Evolutionary conservation across 371 early-diverging fungal species (phyloP).

Genomic region (Mortierella sp.): DNA sequence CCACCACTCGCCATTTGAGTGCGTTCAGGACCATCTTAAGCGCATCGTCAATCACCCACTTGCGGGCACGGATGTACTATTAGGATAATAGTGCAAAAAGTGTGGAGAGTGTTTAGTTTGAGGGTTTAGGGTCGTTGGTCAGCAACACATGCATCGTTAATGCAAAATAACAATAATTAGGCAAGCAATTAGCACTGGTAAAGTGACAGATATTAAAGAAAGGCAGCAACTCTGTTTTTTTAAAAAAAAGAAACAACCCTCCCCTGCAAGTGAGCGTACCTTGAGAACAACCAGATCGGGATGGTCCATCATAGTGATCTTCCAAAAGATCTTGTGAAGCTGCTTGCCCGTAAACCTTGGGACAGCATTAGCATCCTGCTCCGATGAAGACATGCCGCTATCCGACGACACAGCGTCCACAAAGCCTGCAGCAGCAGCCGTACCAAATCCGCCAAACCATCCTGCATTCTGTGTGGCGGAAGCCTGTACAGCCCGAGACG

Average conservation of each 20-base stretch:
- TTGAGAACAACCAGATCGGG: conserved; percentile 71
- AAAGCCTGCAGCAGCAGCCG: conserved; percentile 19
- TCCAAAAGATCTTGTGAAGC: conserved; percentile 37
- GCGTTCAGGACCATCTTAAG: conserved; percentile 72
- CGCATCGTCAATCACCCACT: conserved; percentile 80
- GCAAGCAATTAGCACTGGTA: too few species aligned
- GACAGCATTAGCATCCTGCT: background rate
- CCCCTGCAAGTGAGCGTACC: conserved; percentile 17
- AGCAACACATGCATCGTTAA: background rate
- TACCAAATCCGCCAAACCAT: background rate
- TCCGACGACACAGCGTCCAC: conserved; percentile 2
- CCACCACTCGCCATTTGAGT: conserved; percentile 74
- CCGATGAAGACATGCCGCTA: background rate
- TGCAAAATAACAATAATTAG: background rate
- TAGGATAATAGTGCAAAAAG: conserved; percentile 17
- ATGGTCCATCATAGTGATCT: conserved; percentile 67
- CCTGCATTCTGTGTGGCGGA: background rate
- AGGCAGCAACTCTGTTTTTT: background rate
- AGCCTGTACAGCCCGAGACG: background rate
- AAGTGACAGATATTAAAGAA: background rate
- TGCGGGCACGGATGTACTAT: conserved; percentile 84
- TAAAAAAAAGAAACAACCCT: background rate
- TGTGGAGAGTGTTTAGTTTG: background rate
- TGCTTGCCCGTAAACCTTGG: conserved; percentile 36
- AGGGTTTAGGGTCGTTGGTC: too few species aligned